Evolutionary conservation across 768 basidiomycete genomes (phyloP), one percentile per base, ranked within the genome.

Genomic region (Lyophyllum shimeji): DNA sequence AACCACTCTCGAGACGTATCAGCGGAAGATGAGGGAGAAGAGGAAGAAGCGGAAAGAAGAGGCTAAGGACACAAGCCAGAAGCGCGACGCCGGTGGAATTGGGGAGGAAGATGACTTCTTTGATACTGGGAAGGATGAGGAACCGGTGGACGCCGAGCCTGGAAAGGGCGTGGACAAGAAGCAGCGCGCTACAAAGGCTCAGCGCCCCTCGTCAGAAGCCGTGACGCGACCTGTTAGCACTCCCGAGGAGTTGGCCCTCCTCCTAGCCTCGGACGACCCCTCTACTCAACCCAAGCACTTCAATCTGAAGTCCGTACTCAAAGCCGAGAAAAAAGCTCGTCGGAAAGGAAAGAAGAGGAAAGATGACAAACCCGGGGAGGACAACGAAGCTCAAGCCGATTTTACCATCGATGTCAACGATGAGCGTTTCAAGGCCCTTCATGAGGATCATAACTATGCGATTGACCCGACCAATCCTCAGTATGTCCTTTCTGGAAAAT

Each of bases 391-490:
- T 27, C 91, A 96, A 67, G 86, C 87, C 50, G 83, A 86, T 57
- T 98, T 98, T 69, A 69, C 77, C 42, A 84, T 98, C 63, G 78
- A 99, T 67, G 85, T 95, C 57, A 81, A 82, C 63, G 97, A 99
- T 65, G 82, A 87, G 9, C 87, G 97, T 15, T 98, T 98, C 79
- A 84, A 84, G 66, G 87, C 82, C 20, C 66, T 98, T 43, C 90
- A 94, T 63, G 93, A 97, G 62, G 89, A 98, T 65, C 86, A 92
- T 63, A 82, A 87, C 29, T 98, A 92, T 61, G 95, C 96, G 0
- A 95, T 99, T 61, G 97, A 99, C 70, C 96, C 97, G 18, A 90
- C 84, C 51, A 91, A 98, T 73, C 94, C 96, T 68, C 91, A 87
- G 96, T 97, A 66, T 60, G 94, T 80, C 11, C 27, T 44, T n/a